These are phyloP conservation scores for Cryptomeria japonica DNA, from an alignment of 75 land plant species.

Conservation along the genomic window DNA sequence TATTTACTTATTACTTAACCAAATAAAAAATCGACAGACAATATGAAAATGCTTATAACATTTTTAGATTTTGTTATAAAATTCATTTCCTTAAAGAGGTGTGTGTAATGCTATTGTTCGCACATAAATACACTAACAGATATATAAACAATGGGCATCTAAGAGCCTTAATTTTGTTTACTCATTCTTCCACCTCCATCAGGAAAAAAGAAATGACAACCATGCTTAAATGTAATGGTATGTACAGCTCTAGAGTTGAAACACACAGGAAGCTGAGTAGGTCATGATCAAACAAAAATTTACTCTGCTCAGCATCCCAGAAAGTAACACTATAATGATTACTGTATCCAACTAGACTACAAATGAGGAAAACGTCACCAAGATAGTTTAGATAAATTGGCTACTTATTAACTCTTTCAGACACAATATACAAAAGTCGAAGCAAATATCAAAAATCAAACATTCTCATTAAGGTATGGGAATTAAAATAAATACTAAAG, in stretches of 20 bases:
- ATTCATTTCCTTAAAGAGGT: background rate
- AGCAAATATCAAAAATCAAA: background rate
- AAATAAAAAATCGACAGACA: background rate
- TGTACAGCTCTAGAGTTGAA: background rate
- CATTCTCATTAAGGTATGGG: background rate
- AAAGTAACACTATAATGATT: background rate
- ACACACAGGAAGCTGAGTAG: background rate
- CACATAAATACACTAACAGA: background rate
- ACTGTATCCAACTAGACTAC: background rate
- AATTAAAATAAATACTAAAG: background rate
- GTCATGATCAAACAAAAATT: background rate
- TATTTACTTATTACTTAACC: background rate
- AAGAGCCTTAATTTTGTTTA: background rate
- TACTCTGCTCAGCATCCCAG: background rate
- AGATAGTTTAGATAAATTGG: background rate
- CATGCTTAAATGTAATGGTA: background rate
- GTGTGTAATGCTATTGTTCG: background rate
- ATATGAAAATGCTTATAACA: background rate
- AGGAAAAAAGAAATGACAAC: background rate
- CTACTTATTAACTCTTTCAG: background rate
- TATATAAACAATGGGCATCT: background rate
- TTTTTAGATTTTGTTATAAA: background rate
- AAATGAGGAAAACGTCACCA: background rate
- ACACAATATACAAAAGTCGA: background rate
- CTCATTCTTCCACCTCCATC: background rate